Evolutionary conservation across 2,329 filamentous ascomycete genomes (phyloP).

Genomic region (Claviceps sp.): DNA sequence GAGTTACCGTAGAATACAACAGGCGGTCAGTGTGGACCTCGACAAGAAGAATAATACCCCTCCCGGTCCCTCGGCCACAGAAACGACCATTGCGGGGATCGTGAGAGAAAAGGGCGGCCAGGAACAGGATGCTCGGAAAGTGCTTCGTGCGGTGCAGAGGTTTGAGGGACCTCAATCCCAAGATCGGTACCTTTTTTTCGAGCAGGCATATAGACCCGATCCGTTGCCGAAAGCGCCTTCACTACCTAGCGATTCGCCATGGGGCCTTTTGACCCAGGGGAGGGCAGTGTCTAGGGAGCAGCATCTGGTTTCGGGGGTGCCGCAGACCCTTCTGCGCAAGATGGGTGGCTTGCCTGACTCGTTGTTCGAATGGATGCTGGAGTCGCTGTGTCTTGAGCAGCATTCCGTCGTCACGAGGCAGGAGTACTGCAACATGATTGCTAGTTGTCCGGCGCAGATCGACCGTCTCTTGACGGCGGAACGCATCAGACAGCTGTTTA

Average conservation of each 20-base stretch:
- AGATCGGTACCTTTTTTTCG: constrained; percentile 38
- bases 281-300: constrained; percentile 34
- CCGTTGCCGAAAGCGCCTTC: constrained; percentile 15
- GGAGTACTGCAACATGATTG: constrained; percentile 46
- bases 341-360: constrained; percentile 41
- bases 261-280: constrained; percentile 35
- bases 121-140: constrained; percentile 30
- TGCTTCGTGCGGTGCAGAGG: constrained; percentile 36
- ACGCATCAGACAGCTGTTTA: constrained; percentile 40
- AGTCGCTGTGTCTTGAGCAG: constrained; percentile 41
- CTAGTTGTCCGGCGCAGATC: constrained; percentile 29
- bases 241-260: constrained; percentile 24
- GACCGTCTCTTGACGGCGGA: constrained; percentile 29
- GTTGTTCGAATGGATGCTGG: constrained; percentile 52
- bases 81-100: constrained; percentile 15
- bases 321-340: constrained; percentile 33
- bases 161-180: constrained; percentile 26
- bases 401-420: constrained; percentile 39
- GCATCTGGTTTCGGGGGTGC: constrained; percentile 48
- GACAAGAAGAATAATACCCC: constrained; percentile 1
- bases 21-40: constrained; percentile 16
- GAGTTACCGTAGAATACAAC: constrained; percentile 32
- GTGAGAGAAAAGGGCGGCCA: constrained; percentile 25
- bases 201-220: constrained; percentile 17
- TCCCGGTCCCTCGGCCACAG: neutral